These are phyloP conservation scores for Serendipita vermifera DNA, from an alignment of 768 basidiomycete genomes.

Conservation along the genomic window DNA sequence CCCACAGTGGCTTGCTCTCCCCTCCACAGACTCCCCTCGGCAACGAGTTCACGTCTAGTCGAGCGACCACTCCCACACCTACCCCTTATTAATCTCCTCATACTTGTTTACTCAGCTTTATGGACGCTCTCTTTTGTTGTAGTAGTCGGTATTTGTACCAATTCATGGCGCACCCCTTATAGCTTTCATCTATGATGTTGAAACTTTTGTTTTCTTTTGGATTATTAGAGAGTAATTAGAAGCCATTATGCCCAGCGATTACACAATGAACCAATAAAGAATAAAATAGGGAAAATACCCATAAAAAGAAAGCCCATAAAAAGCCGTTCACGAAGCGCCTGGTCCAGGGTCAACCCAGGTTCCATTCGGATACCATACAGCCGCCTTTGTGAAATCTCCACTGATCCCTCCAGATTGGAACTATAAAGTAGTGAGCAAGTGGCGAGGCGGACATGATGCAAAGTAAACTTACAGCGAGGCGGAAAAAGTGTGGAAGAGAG, in stretches of 20 bases:
- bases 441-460: conserved; percentile 5
- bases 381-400: conserved; percentile 74
- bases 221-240: background rate
- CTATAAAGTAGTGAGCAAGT: conserved; percentile 14
- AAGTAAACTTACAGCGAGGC: conserved; percentile 50
- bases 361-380: conserved; percentile 62
- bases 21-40: no score
- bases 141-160: background rate
- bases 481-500: conserved; percentile 60
- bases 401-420: conserved; percentile 20
- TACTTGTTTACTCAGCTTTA: no score
- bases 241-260: background rate
- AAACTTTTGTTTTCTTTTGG: no score
- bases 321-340: conserved; percentile 41
- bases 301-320: background rate
- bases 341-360: conserved; percentile 64
- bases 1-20: no score
- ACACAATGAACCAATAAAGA: background rate
- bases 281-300: no score
- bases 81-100: no score
- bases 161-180: no score
- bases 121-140: background rate
- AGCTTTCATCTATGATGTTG: no score
- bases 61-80: no score
- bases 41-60: no score